A percentile compares a stretch with the other conserved stretches of the same genome.
Conservation (phyloP, 257 asterid species). For the Osmanthus fragrans region DNA sequence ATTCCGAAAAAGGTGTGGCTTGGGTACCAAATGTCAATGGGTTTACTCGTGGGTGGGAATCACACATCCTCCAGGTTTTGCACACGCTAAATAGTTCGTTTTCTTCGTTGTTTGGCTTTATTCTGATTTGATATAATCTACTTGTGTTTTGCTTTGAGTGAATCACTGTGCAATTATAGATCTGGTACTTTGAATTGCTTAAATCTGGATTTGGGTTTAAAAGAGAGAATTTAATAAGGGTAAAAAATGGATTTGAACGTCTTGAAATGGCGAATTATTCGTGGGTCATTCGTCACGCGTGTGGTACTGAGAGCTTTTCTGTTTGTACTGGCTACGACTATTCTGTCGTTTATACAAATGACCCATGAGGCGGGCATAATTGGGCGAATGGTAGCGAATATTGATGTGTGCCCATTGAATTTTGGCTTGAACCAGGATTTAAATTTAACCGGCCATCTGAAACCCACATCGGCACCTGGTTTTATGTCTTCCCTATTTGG, state of each 20-base stretch:
- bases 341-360: constrained; percentile 34
- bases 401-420: constrained; percentile 39
- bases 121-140: not conserved
- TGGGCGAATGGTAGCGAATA: constrained; percentile 28
- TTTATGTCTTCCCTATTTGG: constrained; percentile 10
- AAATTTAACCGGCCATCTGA: constrained; percentile 25
- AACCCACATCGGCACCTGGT: constrained; percentile 18
- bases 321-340: constrained; percentile 37
- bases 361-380: constrained; percentile 28
- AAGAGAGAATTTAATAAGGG: not conserved
- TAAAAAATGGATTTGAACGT: constrained; percentile 35
- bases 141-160: too few relatives aligned
- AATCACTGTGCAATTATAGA: too few relatives aligned
- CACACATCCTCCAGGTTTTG: constrained; percentile 65
- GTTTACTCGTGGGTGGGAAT: constrained; percentile 58
- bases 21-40: constrained; percentile 44
- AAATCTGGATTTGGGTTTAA: too few relatives aligned
- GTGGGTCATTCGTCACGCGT: constrained; percentile 35
- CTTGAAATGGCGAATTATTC: constrained; percentile 39
- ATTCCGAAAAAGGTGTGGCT: constrained; percentile 38
- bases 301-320: constrained; percentile 36
- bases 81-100: constrained; percentile 39
- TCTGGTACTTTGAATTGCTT: too few relatives aligned
- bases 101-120: constrained; percentile 20
- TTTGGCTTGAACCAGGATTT: constrained; percentile 22